Evolutionary conservation across 352 stramenopile species (phyloP).

Genomic region (Phytopythium mirpurense): DNA sequence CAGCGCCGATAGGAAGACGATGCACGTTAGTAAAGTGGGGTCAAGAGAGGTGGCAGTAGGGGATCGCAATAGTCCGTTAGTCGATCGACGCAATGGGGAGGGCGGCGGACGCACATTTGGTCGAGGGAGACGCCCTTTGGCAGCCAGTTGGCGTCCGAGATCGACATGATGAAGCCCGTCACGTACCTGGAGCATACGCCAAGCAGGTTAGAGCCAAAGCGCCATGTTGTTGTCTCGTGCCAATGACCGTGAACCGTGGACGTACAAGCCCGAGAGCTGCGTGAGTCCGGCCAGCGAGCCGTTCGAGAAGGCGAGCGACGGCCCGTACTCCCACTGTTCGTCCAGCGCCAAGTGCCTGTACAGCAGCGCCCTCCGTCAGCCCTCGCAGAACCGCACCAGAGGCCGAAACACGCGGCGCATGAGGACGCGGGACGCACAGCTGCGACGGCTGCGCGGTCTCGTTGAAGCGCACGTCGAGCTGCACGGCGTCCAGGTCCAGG

Average conservation of each 20-base stretch:
- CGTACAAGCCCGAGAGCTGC: conserved; percentile 24
- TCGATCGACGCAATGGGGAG: no score
- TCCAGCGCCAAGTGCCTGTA: conserved; percentile 8
- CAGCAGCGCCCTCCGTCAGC: conserved; percentile 10
- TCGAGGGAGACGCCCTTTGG: conserved; percentile 18
- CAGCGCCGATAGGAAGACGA: neutral
- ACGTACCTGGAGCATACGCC: conserved; percentile 33
- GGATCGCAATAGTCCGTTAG: no score
- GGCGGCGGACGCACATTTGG: conserved; percentile 26
- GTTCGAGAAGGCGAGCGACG: conserved; percentile 13
- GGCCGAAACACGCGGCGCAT: no score
- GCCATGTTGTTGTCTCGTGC: no score
- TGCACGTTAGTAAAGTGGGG: neutral
- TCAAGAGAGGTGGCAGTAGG: no score
- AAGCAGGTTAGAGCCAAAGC: no score
- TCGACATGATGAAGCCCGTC: conserved; percentile 32
- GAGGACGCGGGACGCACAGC: conserved; percentile 5
- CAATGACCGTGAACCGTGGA: no score
- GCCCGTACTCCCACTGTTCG: conserved; percentile 11
- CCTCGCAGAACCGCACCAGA: no score
- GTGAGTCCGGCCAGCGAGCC: conserved; percentile 18
- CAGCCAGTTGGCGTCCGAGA: conserved; percentile 32
- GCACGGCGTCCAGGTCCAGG: conserved; percentile 8
- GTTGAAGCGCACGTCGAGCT: conserved; percentile 22
- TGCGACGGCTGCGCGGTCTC: conserved; percentile 12